Base-by-base conservation (phyloP, 75 land plant species). In the Sequoia sempervirens region DNA sequence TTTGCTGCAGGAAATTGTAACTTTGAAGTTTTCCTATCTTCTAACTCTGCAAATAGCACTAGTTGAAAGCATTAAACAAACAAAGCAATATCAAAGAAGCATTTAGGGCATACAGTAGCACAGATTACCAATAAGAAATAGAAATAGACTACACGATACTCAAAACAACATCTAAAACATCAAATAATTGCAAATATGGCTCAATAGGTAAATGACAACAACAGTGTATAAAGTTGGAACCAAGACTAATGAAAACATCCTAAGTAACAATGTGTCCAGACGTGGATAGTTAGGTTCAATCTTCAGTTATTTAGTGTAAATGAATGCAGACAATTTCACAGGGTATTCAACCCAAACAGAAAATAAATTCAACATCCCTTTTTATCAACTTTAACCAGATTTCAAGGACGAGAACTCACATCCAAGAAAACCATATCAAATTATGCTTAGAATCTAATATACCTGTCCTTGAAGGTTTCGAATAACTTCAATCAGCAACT, bases 391-490 rank as follows among this genome's bases (percentile, higher is more conserved):
- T 70, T 32, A 32, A 70, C 73, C 14, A 70, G 2, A 70, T 30
- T 68, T 70, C 15, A 70, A 30, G n/a, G 32, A 70, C 15, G 11
- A 23, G 3, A 70, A 70, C 13, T 30, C 4, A 32, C 14, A 30
- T 11, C 34, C 34, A 32, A 11, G 36, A 70, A 70, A 2, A 32
- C 36, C 73, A 70, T 30, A 6, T 70, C 12, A 32, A 5, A 70
- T 9, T 10, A 12, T 70, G 36, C 2, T 70, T 2, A 70, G 36
- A 70, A 32, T 32, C 43, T 76, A 3, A 14, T 15, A 17, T 81
- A 81, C 82, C 82, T 81, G 61, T 5, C 61, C 61, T 81, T 36
- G 40, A 53, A 81, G 4, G 82, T 37, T 81, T 53, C 47, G 82
- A 34, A 81, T 81, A 52, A 46, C 54, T 81, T 52, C 15, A 32